phyloP scores from a whole-genome alignment of 2,329 filamentous ascomycete genomes.

The Lachnellula arida region DNA sequence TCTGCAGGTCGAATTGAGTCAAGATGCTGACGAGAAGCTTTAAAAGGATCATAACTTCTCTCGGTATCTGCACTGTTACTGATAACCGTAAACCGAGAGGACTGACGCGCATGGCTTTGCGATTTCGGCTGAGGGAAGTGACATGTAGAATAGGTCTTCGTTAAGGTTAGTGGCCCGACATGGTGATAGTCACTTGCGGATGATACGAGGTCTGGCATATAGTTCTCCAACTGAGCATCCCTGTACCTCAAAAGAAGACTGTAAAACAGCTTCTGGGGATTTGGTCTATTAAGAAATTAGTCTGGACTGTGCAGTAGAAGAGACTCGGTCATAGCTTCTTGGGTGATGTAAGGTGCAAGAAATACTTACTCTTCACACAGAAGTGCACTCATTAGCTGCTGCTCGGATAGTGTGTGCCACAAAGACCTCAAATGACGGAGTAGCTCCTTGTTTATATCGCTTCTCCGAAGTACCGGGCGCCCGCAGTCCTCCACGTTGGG shows the following conservation, averaged over 20 bases:
- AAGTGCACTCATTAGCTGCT: constrained; percentile 66
- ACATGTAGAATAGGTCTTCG: constrained; percentile 57
- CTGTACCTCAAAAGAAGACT: constrained; percentile 76
- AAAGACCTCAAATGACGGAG: constrained; percentile 82
- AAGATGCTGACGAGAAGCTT: constrained; percentile 47
- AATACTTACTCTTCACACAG: constrained; percentile 54
- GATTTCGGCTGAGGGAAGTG: constrained; percentile 48
- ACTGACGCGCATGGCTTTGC: constrained; percentile 47
- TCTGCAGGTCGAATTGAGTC: constrained; percentile 41
- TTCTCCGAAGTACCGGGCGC: constrained; percentile 51
- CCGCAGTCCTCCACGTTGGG: constrained; percentile 57
- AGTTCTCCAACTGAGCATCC: constrained; percentile 82
- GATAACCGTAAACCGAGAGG: constrained; percentile 61
- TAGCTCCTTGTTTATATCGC: constrained; percentile 75
- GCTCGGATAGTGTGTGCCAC: constrained; percentile 81
- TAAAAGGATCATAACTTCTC: constrained; percentile 80
- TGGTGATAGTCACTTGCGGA: constrained; percentile 92
- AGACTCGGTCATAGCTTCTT: neutral
- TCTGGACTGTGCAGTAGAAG: constrained; percentile 2
- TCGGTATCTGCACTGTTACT: constrained; percentile 53
- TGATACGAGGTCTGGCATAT: constrained; percentile 72
- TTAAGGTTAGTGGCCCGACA: constrained; percentile 53
- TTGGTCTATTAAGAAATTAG: constrained; percentile 51
- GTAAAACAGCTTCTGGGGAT: constrained; percentile 93
- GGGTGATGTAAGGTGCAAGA: neutral